Conservation (phyloP, 106 monocot species). For the Iris macrosiphon region DNA sequence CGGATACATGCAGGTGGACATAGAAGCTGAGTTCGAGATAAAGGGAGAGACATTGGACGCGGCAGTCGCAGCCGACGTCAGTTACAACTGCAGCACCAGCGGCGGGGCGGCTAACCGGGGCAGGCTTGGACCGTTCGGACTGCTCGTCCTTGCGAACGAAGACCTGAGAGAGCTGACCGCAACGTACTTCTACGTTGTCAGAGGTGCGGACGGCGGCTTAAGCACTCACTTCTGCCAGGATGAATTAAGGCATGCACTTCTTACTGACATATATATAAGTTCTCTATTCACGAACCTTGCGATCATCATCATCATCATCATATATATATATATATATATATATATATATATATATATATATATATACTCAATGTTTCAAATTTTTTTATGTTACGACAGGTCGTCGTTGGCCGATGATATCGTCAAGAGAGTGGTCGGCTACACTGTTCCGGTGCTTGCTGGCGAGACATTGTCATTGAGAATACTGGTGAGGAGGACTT, state of each 20-base stretch:
- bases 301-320: no score
- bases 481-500: no score
- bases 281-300: no score
- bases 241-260: constrained; percentile 21
- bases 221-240: constrained; percentile 62
- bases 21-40: constrained; percentile 48
- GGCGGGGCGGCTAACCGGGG: constrained; percentile 36
- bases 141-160: constrained; percentile 47
- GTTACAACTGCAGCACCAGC: constrained; percentile 54
- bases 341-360: no score
- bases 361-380: no score
- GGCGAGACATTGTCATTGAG: constrained; percentile 53
- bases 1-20: no score
- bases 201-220: constrained; percentile 15
- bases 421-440: constrained; percentile 50
- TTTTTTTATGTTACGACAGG: constrained; percentile 12
- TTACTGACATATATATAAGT: background rate
- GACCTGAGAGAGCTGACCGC: constrained; percentile 41
- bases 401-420: constrained; percentile 59
- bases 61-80: constrained; percentile 24
- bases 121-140: constrained; percentile 42
- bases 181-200: constrained; percentile 45
- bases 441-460: constrained; percentile 49
- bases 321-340: no score
- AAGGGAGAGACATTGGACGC: constrained; percentile 6